A percentile compares a stretch with the other conserved stretches of the same genome.
Conservation (phyloP, 257 asterid species). For the Primulina huaijiensis region DNA sequence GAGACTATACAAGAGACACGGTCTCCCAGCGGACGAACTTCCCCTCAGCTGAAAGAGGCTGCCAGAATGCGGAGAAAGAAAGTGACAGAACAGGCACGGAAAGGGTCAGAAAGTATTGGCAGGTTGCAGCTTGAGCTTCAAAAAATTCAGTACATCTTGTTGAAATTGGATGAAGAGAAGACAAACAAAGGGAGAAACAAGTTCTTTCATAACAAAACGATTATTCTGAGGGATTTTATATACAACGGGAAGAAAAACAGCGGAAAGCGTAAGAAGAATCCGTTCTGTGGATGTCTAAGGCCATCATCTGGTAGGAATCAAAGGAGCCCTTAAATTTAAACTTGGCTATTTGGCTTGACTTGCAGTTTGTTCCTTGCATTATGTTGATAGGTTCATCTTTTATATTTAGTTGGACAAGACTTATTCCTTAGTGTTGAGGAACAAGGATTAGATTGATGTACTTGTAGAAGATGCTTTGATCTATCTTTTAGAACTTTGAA, state of each 20-base stretch:
- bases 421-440: neutral
- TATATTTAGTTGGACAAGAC: neutral
- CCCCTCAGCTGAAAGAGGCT: slow-evolving; percentile 47
- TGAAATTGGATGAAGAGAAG: slow-evolving; percentile 65
- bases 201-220: slow-evolving; percentile 49
- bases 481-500: neutral
- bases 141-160: slow-evolving; percentile 59
- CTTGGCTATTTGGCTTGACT: slow-evolving; percentile 14
- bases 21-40: slow-evolving; percentile 41
- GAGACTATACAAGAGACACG: slow-evolving; percentile 52
- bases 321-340: slow-evolving; percentile 24
- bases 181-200: slow-evolving; percentile 50
- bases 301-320: slow-evolving; percentile 47
- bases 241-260: slow-evolving; percentile 57
- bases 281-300: slow-evolving; percentile 63
- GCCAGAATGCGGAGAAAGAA: slow-evolving; percentile 43
- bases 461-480: neutral
- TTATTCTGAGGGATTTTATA: slow-evolving; percentile 70
- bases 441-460: neutral
- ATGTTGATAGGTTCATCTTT: neutral
- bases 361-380: slow-evolving; percentile 19
- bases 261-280: slow-evolving; percentile 57
- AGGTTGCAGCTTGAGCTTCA: slow-evolving; percentile 64
- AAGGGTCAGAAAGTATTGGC: slow-evolving; percentile 68
- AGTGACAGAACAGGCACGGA: slow-evolving; percentile 62